These are phyloP conservation scores for Emericellopsis cladophorae DNA, from an alignment of 2,329 filamentous ascomycete species.

Conservation along the genomic window DNA sequence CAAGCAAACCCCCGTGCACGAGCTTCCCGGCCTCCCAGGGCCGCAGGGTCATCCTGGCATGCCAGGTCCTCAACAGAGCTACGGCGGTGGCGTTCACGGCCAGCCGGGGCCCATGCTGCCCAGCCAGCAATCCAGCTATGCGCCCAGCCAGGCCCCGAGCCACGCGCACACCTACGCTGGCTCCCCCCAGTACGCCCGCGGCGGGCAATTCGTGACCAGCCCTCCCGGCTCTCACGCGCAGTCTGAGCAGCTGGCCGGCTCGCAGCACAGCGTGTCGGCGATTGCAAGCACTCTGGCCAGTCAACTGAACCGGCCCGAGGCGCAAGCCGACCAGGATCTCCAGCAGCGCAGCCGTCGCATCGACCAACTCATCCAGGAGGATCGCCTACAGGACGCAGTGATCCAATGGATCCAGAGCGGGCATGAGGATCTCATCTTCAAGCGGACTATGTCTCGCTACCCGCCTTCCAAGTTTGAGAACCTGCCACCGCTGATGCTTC, in stretches of 20 bases:
- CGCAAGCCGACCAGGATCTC: constrained; percentile 34
- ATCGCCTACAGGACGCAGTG: constrained; percentile 49
- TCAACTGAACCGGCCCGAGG: constrained; percentile 20
- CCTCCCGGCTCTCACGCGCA: constrained; percentile 16
- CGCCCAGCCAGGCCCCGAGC: constrained; percentile 17
- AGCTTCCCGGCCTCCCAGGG: constrained; percentile 20
- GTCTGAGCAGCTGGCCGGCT: constrained; percentile 17
- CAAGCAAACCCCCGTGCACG: constrained; percentile 32
- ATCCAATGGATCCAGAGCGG: constrained; percentile 55
- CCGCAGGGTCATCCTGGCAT: constrained; percentile 12
- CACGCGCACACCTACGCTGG: constrained; percentile 17
- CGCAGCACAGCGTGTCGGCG: constrained; percentile 15
- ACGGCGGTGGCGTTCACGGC: background rate
- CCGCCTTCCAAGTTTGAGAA: constrained; percentile 32
- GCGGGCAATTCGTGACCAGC: constrained; percentile 16
- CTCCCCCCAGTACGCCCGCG: constrained; percentile 23
- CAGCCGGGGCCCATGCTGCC: constrained; percentile 5
- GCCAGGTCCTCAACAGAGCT: background rate
- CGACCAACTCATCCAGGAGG: constrained; percentile 46
- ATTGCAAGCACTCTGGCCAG: constrained; percentile 21
- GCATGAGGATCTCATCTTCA: constrained; percentile 50
- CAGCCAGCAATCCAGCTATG: constrained; percentile 19
- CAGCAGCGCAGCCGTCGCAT: constrained; percentile 44
- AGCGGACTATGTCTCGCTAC: constrained; percentile 25
- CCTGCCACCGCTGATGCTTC: constrained; percentile 46